Percentiles rank a stretch among this genome's conserved stretches.
phyloP scores from a whole-genome alignment of 1,139 yeast species.

The Yamadazyma diospyri region DNA sequence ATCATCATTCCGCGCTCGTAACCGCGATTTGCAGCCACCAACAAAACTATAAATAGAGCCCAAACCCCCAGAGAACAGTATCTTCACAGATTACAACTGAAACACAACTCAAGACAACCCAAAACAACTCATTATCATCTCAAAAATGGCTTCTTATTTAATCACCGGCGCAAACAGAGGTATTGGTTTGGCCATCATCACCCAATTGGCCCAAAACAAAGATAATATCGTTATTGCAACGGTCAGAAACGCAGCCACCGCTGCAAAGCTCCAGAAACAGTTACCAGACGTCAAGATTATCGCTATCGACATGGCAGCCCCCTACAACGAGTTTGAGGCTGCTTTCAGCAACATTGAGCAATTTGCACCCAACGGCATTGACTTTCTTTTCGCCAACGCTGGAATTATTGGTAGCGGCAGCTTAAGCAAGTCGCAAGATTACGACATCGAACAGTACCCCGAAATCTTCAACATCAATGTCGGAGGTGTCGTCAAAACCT shows the following conservation, averaged over 20 bases:
- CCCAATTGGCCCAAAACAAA: slow-evolving; percentile 16
- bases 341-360: slow-evolving; percentile 9
- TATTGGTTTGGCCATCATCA: slow-evolving; percentile 25
- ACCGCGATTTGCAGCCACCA: too few relatives aligned
- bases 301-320: slow-evolving; percentile 8
- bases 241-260: slow-evolving; percentile 4
- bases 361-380: slow-evolving; percentile 13
- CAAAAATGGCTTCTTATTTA: slow-evolving; percentile 13
- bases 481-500: slow-evolving; percentile 13
- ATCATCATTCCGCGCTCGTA: too few relatives aligned
- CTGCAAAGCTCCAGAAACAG: background rate
- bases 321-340: slow-evolving; percentile 7
- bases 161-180: slow-evolving; percentile 29
- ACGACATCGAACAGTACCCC: slow-evolving; percentile 9
- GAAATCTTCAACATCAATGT: slow-evolving; percentile 9
- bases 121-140: too few relatives aligned
- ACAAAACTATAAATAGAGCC: too few relatives aligned
- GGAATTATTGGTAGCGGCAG: slow-evolving; percentile 7
- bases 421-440: slow-evolving; percentile 5
- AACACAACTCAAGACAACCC: too few relatives aligned
- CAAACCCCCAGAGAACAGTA: too few relatives aligned
- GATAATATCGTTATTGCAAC: slow-evolving; percentile 19
- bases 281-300: slow-evolving; percentile 14
- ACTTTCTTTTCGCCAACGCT: slow-evolving; percentile 12
- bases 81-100: too few relatives aligned